Evolutionary conservation across 1,139 yeast species (phyloP), one percentile per base, ranked within the genome.

Genomic region (Hyphopichia fennica): DNA sequence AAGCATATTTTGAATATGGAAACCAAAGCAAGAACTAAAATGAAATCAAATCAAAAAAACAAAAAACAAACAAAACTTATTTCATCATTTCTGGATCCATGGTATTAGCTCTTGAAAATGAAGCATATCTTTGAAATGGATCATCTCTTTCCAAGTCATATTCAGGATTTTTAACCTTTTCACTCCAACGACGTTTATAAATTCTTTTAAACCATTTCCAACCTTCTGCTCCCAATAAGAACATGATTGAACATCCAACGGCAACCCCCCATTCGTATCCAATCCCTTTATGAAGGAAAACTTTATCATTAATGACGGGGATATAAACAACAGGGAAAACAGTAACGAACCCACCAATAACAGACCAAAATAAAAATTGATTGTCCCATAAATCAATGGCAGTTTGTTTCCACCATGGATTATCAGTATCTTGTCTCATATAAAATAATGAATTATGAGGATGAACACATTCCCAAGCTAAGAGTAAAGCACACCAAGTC

Each of bases 391-490:
- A 64, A 58, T 84, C 90, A 43, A 62, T 69, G 43, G 81, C 77
- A 27, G 70, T 62, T 41, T 62, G 65, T 56, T 75, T 82, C 45
- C 77, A 78, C 63, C 73, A 75, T 6, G 81, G 75, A 18, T 72
- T 67, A 37, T 74, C 78, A 8, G 82, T 65, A 32, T 79, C 85
- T 23, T 86, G 86, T 43, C 81, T 75, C 87, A 84, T 82, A 40
- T 69, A 67, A 61, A 86, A 84, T 49, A 87, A 69, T 1, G 93
- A 85, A 51, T 82, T 72, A 47, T 82, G 70, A 65, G 84, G 69
- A 57, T 86, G 89, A 43, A 85, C 74, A 51, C 87, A 87, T 62
- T 87, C 95, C 93, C 95, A 87, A 1, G 95, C 95, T 41, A 86
- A 68, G 22, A 87, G 60, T 45, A 87, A 72, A 7, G 90, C 82